Conservation (phyloP, 768 basidiomycete species). For the Fomitopsis serialis region DNA sequence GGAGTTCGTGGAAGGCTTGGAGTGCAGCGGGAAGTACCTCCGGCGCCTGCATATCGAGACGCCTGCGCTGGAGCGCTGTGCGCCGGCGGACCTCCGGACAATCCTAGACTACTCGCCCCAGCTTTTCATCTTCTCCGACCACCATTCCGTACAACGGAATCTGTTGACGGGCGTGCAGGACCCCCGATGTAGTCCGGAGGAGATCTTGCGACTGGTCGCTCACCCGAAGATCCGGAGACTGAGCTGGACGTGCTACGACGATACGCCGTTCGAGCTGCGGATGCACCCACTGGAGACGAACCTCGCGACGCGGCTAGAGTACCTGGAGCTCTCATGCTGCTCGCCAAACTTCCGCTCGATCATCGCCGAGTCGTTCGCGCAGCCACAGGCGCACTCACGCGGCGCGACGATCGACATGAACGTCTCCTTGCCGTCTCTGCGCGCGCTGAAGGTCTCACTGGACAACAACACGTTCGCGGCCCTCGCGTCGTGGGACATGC, state of each 20-base stretch:
- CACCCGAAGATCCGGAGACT: constrained; percentile 53
- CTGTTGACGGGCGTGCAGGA: constrained; percentile 39
- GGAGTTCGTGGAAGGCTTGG: constrained; percentile 29
- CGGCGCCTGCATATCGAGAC: constrained; percentile 70
- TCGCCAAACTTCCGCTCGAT: constrained; percentile 39
- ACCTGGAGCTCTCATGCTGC: constrained; percentile 61
- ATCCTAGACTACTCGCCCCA: constrained; percentile 62
- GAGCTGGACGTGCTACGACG: constrained; percentile 72
- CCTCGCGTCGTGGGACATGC: constrained; percentile 64
- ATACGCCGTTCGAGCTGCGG: constrained; percentile 49
- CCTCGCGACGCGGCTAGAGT: constrained; percentile 52
- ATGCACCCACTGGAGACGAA: constrained; percentile 49
- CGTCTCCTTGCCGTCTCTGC: constrained; percentile 55
- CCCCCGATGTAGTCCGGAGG: constrained; percentile 45
- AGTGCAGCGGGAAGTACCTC: constrained; percentile 36
- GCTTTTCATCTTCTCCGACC: constrained; percentile 58
- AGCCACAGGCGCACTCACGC: background rate
- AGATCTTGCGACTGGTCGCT: constrained; percentile 54
- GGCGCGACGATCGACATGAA: constrained; percentile 16
- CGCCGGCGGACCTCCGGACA: constrained; percentile 59
- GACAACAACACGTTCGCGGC: constrained; percentile 68
- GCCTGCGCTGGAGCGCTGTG: constrained; percentile 55
- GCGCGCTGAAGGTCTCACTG: constrained; percentile 62
- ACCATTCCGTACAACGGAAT: constrained; percentile 56
- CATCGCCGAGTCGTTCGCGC: constrained; percentile 8